Evolutionary conservation across 352 stramenopile species (phyloP).

Genomic region (Detonula confervacea): DNA sequence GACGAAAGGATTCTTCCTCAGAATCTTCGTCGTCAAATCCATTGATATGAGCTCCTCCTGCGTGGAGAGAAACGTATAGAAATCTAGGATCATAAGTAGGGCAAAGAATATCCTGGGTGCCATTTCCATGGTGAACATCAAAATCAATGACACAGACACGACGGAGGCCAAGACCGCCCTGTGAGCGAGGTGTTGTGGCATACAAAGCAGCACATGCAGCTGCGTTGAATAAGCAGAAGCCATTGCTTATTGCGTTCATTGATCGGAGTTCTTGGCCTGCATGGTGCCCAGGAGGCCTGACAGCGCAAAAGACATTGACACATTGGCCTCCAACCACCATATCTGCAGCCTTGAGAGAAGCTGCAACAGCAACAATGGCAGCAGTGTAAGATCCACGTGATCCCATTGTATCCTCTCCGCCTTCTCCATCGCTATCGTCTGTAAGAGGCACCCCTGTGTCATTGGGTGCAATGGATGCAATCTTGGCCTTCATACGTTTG

Average conservation of each 20-base stretch:
- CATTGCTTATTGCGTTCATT: conserved; percentile 90
- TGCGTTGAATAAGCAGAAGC: conserved; percentile 98
- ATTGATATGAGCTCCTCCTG: conserved; percentile 79
- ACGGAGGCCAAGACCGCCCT: conserved; percentile 90
- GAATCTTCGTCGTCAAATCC: conserved; percentile 69
- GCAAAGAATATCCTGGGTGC: conserved; percentile 86
- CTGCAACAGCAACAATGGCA: conserved; percentile 74
- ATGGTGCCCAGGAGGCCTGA: conserved; percentile 96
- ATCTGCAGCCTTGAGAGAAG: conserved; percentile 86
- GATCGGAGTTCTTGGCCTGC: conserved; percentile 92
- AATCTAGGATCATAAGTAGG: conserved; percentile 83
- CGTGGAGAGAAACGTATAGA: conserved; percentile 85
- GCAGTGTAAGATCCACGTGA: conserved; percentile 79
- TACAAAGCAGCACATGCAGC: conserved; percentile 96
- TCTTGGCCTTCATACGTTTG: conserved; percentile 71
- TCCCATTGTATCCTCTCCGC: conserved; percentile 83
- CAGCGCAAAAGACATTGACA: conserved; percentile 95
- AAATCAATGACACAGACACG: conserved; percentile 97
- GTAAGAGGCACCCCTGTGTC: conserved; percentile 73
- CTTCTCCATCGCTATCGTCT: conserved; percentile 80
- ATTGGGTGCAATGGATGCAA: conserved; percentile 54
- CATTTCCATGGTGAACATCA: conserved; percentile 92
- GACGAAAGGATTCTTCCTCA: conserved; percentile 54
- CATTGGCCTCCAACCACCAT: conserved; percentile 89
- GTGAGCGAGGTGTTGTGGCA: conserved; percentile 87